Conservation (phyloP, 805 yeast genomes). For the Metschnikowia santaceciliae region DNA sequence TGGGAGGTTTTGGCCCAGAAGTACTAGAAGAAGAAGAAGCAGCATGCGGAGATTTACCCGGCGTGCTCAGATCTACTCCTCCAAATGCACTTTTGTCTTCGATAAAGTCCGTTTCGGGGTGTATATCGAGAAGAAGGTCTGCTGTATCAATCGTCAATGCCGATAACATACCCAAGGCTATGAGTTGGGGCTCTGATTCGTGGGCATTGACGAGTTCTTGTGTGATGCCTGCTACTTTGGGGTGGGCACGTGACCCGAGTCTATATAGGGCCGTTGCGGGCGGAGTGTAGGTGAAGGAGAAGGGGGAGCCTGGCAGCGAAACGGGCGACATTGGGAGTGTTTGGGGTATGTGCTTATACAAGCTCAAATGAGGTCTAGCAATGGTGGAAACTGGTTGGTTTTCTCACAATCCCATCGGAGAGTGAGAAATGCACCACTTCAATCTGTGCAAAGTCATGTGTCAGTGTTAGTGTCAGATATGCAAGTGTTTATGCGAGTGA, state of each 20-base stretch:
- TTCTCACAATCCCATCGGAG: too few relatives aligned
- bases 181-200: not conserved
- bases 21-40: not conserved
- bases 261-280: not conserved
- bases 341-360: not conserved
- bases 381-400: too few relatives aligned
- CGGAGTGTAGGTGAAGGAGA: constrained; percentile 1
- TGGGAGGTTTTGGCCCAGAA: not conserved
- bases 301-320: not conserved
- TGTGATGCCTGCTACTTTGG: not conserved
- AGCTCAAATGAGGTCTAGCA: too few relatives aligned
- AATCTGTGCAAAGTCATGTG: too few relatives aligned
- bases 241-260: not conserved
- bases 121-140: not conserved
- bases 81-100: not conserved
- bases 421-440: too few relatives aligned
- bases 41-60: not conserved
- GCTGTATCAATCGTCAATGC: not conserved
- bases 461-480: too few relatives aligned
- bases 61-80: not conserved
- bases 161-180: not conserved
- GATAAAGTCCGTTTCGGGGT: not conserved
- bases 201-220: too few relatives aligned
- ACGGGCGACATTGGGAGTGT: not conserved
- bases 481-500: too few relatives aligned